A percentile compares a stretch with the other conserved stretches of the same genome.
Conservation (phyloP, 306 rosid genomes). For the Quercus dentata region DNA sequence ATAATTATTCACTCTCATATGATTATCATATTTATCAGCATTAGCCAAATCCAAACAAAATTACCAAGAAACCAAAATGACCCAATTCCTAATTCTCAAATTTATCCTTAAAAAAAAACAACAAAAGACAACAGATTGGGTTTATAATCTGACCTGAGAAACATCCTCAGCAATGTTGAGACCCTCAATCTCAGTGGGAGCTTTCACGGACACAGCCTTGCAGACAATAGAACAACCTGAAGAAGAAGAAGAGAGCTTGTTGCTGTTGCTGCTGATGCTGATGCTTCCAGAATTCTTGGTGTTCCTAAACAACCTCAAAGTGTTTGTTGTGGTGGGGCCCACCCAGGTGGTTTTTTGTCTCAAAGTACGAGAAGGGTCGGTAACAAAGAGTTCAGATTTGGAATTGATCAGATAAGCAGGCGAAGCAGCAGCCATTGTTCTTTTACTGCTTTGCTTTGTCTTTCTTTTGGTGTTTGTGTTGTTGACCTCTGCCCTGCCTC, state of each 20-base stretch:
- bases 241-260: slow-evolving; percentile 3
- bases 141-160: slow-evolving; percentile 44
- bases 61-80: background rate
- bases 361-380: slow-evolving; percentile 26
- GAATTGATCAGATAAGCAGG: slow-evolving; percentile 44
- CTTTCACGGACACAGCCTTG: slow-evolving; percentile 62
- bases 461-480: background rate
- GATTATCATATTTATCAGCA: background rate
- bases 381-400: slow-evolving; percentile 24
- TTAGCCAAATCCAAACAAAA: background rate
- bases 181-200: slow-evolving; percentile 62
- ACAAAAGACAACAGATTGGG: background rate
- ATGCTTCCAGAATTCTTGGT: background rate
- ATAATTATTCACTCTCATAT: slow-evolving; percentile 1
- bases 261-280: background rate
- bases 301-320: slow-evolving; percentile 8
- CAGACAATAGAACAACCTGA: slow-evolving; percentile 42
- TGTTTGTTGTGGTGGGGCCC: background rate
- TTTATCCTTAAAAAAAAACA: background rate
- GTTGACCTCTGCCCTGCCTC: background rate
- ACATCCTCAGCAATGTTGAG: slow-evolving; percentile 93
- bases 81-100: background rate
- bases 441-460: background rate
- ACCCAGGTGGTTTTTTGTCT: slow-evolving; percentile 10
- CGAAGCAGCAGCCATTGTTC: slow-evolving; percentile 59